These are phyloP conservation scores for Monosporascus sp. DNA, from an alignment of 2,329 filamentous ascomycete genomes.

Conservation along the genomic window DNA sequence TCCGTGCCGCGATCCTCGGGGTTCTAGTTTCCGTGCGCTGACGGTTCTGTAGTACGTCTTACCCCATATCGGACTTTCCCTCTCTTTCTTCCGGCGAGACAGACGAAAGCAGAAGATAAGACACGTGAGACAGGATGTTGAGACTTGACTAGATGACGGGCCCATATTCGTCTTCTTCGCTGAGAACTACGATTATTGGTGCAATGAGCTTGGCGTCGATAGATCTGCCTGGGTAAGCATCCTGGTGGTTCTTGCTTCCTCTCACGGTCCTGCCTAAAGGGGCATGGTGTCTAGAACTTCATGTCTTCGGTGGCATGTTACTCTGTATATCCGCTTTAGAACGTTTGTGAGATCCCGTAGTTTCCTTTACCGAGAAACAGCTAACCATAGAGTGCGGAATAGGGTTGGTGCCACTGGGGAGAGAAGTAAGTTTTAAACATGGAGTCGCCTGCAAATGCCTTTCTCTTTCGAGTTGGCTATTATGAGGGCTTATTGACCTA, in stretches of 20 bases:
- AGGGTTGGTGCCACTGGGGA: conserved; percentile 20
- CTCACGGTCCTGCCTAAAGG: no score
- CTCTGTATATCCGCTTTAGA: no score
- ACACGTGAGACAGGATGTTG: not conserved
- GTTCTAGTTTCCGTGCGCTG: not conserved
- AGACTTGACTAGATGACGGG: conserved; percentile 13
- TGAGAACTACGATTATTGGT: conserved; percentile 22
- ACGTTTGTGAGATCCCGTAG: no score
- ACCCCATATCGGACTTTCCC: not conserved
- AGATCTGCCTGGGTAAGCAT: conserved; percentile 5
- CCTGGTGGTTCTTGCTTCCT: no score
- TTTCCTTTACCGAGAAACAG: no score
- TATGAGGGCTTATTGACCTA: no score
- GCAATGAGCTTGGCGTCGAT: conserved; percentile 13
- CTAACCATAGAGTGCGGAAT: no score
- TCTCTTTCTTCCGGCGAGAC: not conserved
- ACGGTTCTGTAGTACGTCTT: not conserved
- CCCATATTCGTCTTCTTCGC: conserved; percentile 18
- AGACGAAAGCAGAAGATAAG: not conserved
- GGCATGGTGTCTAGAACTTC: no score
- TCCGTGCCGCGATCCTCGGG: not conserved
- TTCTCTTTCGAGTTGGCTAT: no score
- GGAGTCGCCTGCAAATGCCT: no score
- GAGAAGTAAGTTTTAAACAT: conserved; percentile 8
- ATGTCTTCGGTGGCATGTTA: no score